Evolutionary conservation across 2,329 filamentous ascomycete species (phyloP).

Genomic region (Aurifilum marmelostoma): DNA sequence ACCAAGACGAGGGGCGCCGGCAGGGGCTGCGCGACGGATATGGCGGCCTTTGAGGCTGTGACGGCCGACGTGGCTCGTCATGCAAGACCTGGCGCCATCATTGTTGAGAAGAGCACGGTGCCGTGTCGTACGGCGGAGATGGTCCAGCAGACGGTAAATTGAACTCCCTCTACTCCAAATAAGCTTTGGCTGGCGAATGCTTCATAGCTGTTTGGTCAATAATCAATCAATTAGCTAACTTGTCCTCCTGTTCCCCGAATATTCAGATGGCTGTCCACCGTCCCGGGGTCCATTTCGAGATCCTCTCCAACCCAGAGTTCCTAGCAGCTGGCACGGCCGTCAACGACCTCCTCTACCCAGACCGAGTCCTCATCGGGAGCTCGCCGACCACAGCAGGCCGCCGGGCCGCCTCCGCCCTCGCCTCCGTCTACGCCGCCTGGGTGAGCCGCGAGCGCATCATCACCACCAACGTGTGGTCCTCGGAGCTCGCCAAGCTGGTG

Average conservation of each 20-base stretch:
- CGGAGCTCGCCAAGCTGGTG: slow-evolving; percentile 77
- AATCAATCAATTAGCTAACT: background rate
- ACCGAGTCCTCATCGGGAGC: slow-evolving; percentile 76
- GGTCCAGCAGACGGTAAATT: slow-evolving; percentile 67
- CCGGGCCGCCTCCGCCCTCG: slow-evolving; percentile 65
- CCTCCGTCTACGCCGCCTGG: slow-evolving; percentile 71
- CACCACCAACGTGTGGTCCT: slow-evolving; percentile 75
- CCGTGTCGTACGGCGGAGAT: slow-evolving; percentile 74
- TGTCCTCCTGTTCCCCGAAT: background rate
- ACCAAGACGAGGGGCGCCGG: slow-evolving; percentile 73
- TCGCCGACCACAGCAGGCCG: slow-evolving; percentile 61
- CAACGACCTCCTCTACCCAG: slow-evolving; percentile 69
- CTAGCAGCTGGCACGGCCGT: slow-evolving; percentile 78
- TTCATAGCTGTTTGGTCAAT: background rate
- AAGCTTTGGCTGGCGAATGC: background rate
- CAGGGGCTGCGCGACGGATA: slow-evolving; percentile 71
- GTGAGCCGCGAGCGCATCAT: slow-evolving; percentile 69
- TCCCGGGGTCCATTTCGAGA: slow-evolving; percentile 69
- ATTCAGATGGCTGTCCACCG: slow-evolving; percentile 60
- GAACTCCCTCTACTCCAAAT: no score
- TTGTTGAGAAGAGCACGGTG: slow-evolving; percentile 83
- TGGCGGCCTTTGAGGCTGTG: slow-evolving; percentile 72
- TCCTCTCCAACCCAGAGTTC: slow-evolving; percentile 82
- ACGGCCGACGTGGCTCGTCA: slow-evolving; percentile 68
- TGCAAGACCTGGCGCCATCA: slow-evolving; percentile 68